Evolutionary conservation across 2,329 filamentous ascomycete genomes (phyloP).

Genomic region (Hypomyces perniciosus): DNA sequence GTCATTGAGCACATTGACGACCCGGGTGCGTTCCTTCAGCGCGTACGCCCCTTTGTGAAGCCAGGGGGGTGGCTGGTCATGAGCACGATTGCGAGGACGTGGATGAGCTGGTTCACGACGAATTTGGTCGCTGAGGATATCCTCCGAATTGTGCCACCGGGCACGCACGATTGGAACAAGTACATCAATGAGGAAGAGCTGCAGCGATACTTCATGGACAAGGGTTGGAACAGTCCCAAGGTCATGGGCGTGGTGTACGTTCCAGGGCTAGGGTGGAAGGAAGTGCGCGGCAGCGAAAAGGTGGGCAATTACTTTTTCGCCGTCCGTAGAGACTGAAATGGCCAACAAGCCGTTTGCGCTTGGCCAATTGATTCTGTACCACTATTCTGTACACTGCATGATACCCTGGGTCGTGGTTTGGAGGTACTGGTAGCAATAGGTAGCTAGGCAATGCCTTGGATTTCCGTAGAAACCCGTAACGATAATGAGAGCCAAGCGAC

Average conservation of each 20-base stretch:
- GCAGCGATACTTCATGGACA: constrained; percentile 46
- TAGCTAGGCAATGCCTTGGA: too few species aligned
- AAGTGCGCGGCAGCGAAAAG: constrained; percentile 72
- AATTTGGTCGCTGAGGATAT: constrained; percentile 89
- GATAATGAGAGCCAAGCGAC: too few species aligned
- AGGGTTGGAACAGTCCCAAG: constrained; percentile 53
- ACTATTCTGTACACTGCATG: constrained; percentile 1
- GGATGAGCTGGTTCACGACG: constrained; percentile 85
- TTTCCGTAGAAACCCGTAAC: too few species aligned
- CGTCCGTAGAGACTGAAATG: constrained; percentile 45
- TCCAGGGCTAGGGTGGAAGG: constrained; percentile 83
- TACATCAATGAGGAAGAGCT: constrained; percentile 87
- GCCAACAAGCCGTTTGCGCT: not conserved
- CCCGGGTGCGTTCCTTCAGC: constrained; percentile 66
- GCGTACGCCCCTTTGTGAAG: constrained; percentile 67
- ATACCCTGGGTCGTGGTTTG: constrained; percentile 3
- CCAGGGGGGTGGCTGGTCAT: constrained; percentile 91
- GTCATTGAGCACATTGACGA: constrained; percentile 87
- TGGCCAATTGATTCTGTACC: constrained; percentile 1
- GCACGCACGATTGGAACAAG: constrained; percentile 94
- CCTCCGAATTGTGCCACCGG: constrained; percentile 77
- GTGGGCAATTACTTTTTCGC: constrained; percentile 97
- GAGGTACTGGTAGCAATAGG: not conserved
- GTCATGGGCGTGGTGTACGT: constrained; percentile 85
- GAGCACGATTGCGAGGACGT: constrained; percentile 86